These are phyloP conservation scores for Forsythia suspensa DNA, from an alignment of 257 asterid species.

Conservation along the genomic window DNA sequence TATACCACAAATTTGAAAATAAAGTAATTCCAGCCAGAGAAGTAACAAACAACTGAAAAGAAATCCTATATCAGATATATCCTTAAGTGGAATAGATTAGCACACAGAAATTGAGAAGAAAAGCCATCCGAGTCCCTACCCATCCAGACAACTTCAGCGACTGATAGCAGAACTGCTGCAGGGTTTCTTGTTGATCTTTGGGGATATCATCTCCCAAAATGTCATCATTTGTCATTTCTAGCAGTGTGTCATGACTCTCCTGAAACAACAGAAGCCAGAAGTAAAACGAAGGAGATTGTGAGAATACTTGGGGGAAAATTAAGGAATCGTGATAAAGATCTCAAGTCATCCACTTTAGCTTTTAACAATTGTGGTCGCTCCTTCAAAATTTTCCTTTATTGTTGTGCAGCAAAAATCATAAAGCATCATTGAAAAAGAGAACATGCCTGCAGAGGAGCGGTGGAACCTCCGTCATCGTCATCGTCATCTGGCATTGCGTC, in stretches of 20 bases:
- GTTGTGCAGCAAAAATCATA: conserved; percentile 9
- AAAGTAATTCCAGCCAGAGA: conserved; percentile 3
- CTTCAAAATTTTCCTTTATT: neutral
- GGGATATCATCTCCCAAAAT: conserved; percentile 87
- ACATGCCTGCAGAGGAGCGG: conserved; percentile 58
- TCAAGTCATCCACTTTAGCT: neutral
- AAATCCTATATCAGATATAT: neutral
- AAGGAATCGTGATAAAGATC: neutral
- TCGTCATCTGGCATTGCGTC: conserved; percentile 92
- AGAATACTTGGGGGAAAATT: neutral
- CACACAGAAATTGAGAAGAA: neutral
- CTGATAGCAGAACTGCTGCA: conserved; percentile 83
- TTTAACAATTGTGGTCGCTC: neutral
- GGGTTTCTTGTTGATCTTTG: conserved; percentile 59
- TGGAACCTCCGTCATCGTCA: conserved; percentile 79
- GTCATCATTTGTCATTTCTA: conserved; percentile 79
- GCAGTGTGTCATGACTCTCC: conserved; percentile 67
- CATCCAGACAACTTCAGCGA: conserved; percentile 67
- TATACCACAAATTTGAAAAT: conserved; percentile 12
- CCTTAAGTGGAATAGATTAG: neutral
- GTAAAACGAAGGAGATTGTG: neutral
- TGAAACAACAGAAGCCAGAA: conserved; percentile 35
- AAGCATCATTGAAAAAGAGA: conserved; percentile 8
- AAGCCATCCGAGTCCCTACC: conserved; percentile 39
- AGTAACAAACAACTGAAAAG: neutral